phyloP scores from a whole-genome alignment of 2,329 filamentous ascomycete genomes.

The Botrytis medusae region DNA sequence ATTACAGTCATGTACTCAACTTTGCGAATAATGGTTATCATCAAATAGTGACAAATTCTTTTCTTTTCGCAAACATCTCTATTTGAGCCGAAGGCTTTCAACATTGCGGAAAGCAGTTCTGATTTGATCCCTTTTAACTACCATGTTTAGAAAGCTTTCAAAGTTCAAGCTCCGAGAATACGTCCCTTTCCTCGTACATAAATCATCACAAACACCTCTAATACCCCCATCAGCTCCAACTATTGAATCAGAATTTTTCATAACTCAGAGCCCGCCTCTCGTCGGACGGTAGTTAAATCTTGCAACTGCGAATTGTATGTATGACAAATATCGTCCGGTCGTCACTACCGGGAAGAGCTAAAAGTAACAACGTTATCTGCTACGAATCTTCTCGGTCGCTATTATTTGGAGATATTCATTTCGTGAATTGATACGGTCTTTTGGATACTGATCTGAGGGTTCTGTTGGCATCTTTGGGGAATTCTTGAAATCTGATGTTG shows the following conservation, averaged over 20 bases:
- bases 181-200: not conserved
- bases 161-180: not conserved
- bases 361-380: too few relatives aligned
- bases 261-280: rapidly evolving
- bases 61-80: rapidly evolving
- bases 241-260: not conserved
- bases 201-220: not conserved
- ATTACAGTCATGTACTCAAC: not conserved
- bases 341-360: too few relatives aligned
- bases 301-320: too few relatives aligned
- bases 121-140: rapidly evolving
- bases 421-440: too few relatives aligned
- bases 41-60: not conserved
- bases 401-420: too few relatives aligned
- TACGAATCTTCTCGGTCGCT: too few relatives aligned
- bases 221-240: not conserved
- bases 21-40: not conserved
- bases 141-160: not conserved
- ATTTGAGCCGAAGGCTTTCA: rapidly evolving
- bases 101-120: not conserved
- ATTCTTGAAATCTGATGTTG: not conserved
- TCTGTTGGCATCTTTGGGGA: not conserved
- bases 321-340: too few relatives aligned
- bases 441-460: not conserved
- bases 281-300: too few relatives aligned